A percentile compares a stretch with the other conserved stretches of the same genome.
Conservation (phyloP, 2,329 filamentous ascomycete genomes). For the Alternaria metachromatica region DNA sequence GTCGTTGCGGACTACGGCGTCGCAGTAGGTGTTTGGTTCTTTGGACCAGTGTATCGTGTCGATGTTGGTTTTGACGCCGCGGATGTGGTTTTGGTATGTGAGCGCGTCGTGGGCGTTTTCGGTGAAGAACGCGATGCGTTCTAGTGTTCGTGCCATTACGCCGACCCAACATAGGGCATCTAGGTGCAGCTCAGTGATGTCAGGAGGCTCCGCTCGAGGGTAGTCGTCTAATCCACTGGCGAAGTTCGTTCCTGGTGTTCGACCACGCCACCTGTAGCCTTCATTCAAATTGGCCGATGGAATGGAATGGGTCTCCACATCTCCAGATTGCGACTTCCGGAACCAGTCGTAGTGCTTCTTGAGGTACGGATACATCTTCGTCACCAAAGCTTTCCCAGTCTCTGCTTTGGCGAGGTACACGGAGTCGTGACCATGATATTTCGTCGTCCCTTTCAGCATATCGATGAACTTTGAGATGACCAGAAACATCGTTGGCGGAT, state of each 20-base stretch:
- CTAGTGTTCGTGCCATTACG: constrained; percentile 84
- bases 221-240: constrained; percentile 95
- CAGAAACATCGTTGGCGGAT: constrained; percentile 91
- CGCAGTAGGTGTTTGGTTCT: constrained; percentile 80
- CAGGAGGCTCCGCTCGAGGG: constrained; percentile 85
- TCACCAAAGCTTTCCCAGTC: constrained; percentile 73
- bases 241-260: constrained; percentile 79
- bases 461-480: constrained; percentile 82
- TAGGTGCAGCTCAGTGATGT: constrained; percentile 89
- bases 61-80: constrained; percentile 80
- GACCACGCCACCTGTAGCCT: constrained; percentile 90
- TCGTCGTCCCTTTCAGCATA: constrained; percentile 37
- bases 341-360: constrained; percentile 93
- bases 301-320: constrained; percentile 51
- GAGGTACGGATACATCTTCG: constrained; percentile 82
- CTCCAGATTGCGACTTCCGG: constrained; percentile 84
- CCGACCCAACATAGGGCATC: constrained; percentile 95
- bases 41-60: constrained; percentile 93
- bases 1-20: constrained; percentile 87
- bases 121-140: constrained; percentile 76
- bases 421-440: constrained; percentile 62
- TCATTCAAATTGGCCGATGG: constrained; percentile 63
- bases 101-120: constrained; percentile 73
- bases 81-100: constrained; percentile 71
- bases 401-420: constrained; percentile 67